Evolutionary conservation across 805 yeast species (phyloP).

Genomic region (Pichia eremophila): DNA sequence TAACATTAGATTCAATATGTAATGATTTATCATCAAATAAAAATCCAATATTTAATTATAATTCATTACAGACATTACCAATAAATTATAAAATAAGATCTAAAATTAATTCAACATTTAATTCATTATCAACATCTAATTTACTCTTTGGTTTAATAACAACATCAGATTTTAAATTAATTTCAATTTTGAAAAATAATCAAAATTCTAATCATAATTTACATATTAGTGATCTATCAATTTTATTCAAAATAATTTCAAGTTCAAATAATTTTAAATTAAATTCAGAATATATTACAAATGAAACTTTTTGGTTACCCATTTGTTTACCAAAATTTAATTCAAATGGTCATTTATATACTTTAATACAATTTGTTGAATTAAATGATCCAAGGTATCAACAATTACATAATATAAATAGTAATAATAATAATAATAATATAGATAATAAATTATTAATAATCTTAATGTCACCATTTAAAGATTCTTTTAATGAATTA

Average conservation of each 20-base stretch:
- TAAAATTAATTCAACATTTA: conserved; percentile 45
- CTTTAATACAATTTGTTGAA: conserved; percentile 59
- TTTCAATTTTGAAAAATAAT: conserved; percentile 66
- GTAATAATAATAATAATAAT: background rate
- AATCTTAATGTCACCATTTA: conserved; percentile 55
- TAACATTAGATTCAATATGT: conserved; percentile 59
- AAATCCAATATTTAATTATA: conserved; percentile 52
- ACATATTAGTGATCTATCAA: conserved; percentile 72
- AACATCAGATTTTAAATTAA: conserved; percentile 51
- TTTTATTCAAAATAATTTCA: conserved; percentile 62
- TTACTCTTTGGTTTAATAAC: conserved; percentile 70
- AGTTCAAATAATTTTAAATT: conserved; percentile 41
- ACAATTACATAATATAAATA: conserved; percentile 19
- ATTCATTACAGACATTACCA: conserved; percentile 56
- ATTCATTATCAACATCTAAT: conserved; percentile 40
- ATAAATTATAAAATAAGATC: conserved; percentile 49
- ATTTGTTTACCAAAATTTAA: conserved; percentile 88
- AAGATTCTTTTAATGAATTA: conserved; percentile 71
- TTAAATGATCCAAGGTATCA: conserved; percentile 24
- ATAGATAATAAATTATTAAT: conserved; percentile 29
- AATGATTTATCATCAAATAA: conserved; percentile 38
- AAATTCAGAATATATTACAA: conserved; percentile 21
- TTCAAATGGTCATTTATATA: conserved; percentile 76
- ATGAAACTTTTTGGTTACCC: conserved; percentile 88
- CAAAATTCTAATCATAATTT: conserved; percentile 46